phyloP scores from a whole-genome alignment of 2,329 filamentous ascomycete species.

The Aureobasidium uvarum region DNA sequence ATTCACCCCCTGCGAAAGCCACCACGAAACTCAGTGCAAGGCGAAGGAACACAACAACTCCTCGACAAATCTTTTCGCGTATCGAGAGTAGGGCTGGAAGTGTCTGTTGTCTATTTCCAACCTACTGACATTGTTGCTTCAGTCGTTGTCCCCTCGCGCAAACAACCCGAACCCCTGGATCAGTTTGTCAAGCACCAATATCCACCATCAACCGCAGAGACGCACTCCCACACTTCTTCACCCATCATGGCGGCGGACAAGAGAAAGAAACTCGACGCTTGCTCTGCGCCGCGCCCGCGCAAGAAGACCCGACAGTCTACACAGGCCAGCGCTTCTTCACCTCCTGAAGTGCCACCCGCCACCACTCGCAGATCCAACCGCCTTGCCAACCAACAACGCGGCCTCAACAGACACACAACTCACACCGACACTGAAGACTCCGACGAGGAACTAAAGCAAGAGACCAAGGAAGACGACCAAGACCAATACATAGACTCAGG shows the following conservation, averaged over 20 bases:
- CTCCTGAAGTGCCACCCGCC: neutral
- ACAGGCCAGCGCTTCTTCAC: neutral
- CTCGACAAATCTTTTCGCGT: conserved; percentile 7
- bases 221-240: neutral
- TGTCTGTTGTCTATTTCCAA: too few species aligned
- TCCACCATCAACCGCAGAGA: neutral
- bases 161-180: neutral
- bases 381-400: neutral
- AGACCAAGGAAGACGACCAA: neutral
- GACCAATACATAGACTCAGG: neutral
- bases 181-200: conserved; percentile 8
- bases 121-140: neutral
- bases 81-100: neutral
- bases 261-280: neutral
- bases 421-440: neutral
- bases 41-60: neutral
- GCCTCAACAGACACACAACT: neutral
- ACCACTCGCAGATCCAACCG: neutral
- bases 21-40: neutral
- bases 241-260: conserved; percentile 6
- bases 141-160: conserved; percentile 13
- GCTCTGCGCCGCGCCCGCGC: neutral
- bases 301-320: neutral
- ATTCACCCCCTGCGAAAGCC: neutral
- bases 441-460: neutral